Evolutionary conservation across 495 filamentous ascomycete genomes (phyloP).

Genomic region (Penicillium coffeae): DNA sequence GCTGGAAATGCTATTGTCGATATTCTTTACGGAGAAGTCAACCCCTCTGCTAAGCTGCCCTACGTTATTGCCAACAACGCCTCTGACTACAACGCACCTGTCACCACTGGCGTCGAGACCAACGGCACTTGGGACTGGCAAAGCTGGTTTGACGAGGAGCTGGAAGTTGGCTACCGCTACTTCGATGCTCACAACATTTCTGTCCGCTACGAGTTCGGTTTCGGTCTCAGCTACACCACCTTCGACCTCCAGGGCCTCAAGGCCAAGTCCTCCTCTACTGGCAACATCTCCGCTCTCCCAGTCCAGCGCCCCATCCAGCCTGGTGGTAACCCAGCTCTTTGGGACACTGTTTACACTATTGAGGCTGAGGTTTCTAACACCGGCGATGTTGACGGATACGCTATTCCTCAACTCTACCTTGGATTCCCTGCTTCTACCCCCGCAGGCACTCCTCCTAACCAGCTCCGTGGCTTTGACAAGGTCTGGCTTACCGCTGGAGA

Average conservation of each 20-base stretch:
- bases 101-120: constrained; percentile 37
- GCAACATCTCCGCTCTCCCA: constrained; percentile 6
- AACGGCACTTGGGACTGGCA: constrained; percentile 45
- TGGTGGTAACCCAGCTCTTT: constrained; percentile 53
- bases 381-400: constrained; percentile 45
- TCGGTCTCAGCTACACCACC: constrained; percentile 62
- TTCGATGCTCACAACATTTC: constrained; percentile 58
- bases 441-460: constrained; percentile 7
- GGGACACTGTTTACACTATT: constrained; percentile 53
- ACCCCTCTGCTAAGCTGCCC: constrained; percentile 62
- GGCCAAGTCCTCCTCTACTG: constrained; percentile 12
- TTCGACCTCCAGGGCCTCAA: constrained; percentile 49
- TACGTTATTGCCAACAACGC: constrained; percentile 67
- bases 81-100: constrained; percentile 63
- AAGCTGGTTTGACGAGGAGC: constrained; percentile 58
- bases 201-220: constrained; percentile 65
- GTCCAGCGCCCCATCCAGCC: background rate
- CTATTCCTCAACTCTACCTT: constrained; percentile 65
- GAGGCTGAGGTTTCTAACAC: constrained; percentile 54
- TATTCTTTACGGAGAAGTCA: constrained; percentile 57
- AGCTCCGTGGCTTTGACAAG: constrained; percentile 62
- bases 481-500: constrained; percentile 34
- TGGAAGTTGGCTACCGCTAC: constrained; percentile 64
- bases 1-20: constrained; percentile 52
- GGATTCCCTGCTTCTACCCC: constrained; percentile 12